A percentile compares a stretch with the other conserved stretches of the same genome.
Evolutionary conservation across 352 stramenopile species (phyloP).

Genomic region (Globisporangium cylindrosporum): DNA sequence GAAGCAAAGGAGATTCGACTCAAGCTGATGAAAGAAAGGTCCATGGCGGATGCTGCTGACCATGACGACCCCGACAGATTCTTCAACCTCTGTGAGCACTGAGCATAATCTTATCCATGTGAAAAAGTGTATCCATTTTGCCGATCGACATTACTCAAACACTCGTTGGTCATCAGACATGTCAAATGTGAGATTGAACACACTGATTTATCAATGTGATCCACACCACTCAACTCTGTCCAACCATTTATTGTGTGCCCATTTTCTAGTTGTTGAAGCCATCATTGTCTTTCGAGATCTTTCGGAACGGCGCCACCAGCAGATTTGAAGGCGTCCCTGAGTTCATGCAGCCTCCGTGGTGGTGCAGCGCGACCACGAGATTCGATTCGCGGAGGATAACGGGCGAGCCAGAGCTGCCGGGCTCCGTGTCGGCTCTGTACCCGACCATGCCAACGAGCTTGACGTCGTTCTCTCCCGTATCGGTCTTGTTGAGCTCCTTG

Average conservation of each 20-base stretch:
- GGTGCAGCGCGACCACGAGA: neutral
- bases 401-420: neutral
- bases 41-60: neutral
- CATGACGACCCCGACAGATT: conserved; percentile 2
- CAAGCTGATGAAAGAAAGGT: conserved; percentile 30
- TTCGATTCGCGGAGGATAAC: neutral
- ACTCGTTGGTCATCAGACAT: too few species aligned
- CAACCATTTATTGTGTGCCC: too few species aligned
- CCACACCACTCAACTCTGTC: too few species aligned
- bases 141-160: too few species aligned
- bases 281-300: neutral
- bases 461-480: neutral
- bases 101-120: too few species aligned
- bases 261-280: neutral
- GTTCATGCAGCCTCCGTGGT: neutral
- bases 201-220: too few species aligned
- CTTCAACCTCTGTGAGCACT: conserved; percentile 16
- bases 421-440: neutral
- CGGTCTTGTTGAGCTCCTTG: neutral
- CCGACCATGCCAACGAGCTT: neutral
- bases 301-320: neutral
- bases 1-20: conserved; percentile 22
- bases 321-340: neutral
- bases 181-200: too few species aligned
- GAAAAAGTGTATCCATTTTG: too few species aligned